phyloP scores from a whole-genome alignment of 495 filamentous ascomycete genomes.

The Penicillium paxilli region DNA sequence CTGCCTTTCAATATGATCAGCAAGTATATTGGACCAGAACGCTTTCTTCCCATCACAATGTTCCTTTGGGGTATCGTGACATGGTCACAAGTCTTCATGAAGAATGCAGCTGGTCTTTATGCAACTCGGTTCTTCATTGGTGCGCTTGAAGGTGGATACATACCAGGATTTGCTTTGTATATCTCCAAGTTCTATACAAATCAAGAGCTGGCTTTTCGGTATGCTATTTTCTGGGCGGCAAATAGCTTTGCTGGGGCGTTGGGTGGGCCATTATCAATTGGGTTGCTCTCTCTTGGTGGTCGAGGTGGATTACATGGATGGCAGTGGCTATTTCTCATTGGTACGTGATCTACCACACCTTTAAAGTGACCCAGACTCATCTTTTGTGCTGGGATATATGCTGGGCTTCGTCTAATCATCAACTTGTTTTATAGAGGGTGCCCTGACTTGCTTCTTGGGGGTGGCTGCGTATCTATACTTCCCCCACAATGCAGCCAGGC shows the following conservation, averaged over 20 bases:
- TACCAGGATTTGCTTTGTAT: conserved; percentile 40
- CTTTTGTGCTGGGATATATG: no score
- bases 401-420: no score
- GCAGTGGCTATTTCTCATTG: conserved; percentile 8
- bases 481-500: conserved; percentile 1
- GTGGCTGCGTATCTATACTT: background rate
- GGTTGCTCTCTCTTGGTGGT: background rate
- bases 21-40: conserved; percentile 17
- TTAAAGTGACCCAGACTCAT: no score
- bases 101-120: conserved; percentile 34
- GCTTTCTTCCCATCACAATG: conserved; percentile 20
- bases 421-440: background rate
- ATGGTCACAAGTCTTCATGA: conserved; percentile 25
- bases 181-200: conserved; percentile 30
- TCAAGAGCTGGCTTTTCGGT: conserved; percentile 4
- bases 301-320: background rate
- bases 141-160: conserved; percentile 37
- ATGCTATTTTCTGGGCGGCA: conserved; percentile 5
- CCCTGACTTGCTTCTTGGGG: conserved; percentile 2
- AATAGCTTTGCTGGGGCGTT: conserved; percentile 3
- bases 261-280: conserved; percentile 4
- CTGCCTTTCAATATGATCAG: conserved; percentile 12
- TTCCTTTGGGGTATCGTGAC: conserved; percentile 21
- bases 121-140: conserved; percentile 38
- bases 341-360: background rate